Percentiles rank a stretch among this genome's conserved stretches.
These are phyloP conservation scores for Trametes elegans DNA, from an alignment of 768 basidiomycete genomes.

Conservation along the genomic window DNA sequence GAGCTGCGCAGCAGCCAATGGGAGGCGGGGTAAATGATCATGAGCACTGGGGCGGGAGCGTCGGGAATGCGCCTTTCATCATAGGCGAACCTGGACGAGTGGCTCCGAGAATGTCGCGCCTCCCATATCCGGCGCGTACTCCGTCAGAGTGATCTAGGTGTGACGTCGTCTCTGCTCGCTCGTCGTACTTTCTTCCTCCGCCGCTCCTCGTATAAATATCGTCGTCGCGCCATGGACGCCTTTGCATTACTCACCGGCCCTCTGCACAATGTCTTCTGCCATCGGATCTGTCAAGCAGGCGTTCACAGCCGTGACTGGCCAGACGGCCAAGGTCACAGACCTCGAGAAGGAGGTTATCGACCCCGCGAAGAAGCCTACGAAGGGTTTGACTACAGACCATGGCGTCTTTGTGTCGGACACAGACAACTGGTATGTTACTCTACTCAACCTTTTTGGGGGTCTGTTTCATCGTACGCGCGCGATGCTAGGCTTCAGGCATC, in stretches of 20 bases:
- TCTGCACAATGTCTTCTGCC: constrained; percentile 19
- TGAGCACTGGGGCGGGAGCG: background rate
- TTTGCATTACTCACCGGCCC: background rate
- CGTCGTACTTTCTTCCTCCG: background rate
- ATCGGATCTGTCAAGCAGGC: constrained; percentile 26
- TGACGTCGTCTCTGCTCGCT: constrained; percentile 18
- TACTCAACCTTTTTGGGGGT: background rate
- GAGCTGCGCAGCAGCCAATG: background rate
- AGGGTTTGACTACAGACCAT: constrained; percentile 56
- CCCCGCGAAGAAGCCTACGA: constrained; percentile 23
- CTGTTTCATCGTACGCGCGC: background rate
- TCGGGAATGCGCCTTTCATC: background rate
- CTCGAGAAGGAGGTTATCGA: constrained; percentile 33
- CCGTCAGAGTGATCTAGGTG: constrained; percentile 15
- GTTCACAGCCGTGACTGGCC: constrained; percentile 20
- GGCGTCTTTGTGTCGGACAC: constrained; percentile 59
- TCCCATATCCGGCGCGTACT: constrained; percentile 1
- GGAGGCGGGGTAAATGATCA: background rate
- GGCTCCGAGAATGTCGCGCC: background rate
- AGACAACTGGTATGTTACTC: constrained; percentile 54
- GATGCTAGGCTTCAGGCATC: constrained; percentile 51
- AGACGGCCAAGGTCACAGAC: constrained; percentile 28
- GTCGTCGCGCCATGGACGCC: background rate
- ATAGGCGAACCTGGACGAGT: constrained; percentile 2
- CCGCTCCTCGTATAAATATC: constrained; percentile 7